Evolutionary conservation across 2,329 filamentous ascomycete genomes (phyloP), one percentile per base, ranked within the genome.

Genomic region (Monilinia fructigena): DNA sequence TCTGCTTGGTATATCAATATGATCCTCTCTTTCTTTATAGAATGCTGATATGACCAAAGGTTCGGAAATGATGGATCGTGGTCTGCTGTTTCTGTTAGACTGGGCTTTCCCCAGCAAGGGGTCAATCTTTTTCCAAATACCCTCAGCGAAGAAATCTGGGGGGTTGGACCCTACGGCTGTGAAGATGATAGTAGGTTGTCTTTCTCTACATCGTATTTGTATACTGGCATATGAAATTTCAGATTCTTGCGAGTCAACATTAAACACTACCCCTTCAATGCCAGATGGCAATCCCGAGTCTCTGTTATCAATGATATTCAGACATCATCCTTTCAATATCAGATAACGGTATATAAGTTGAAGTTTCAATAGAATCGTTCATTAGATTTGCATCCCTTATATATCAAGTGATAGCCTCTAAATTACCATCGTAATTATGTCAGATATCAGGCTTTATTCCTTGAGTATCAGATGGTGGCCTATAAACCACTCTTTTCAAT

Each of bases 101-200:
- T 84, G 26, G 87, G 86, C 61, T 79, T 77, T 10, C 83, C 85
- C 18, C 75, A 77, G 31, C 83, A 86, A 73, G 77, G 79, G 65
- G 79, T 86, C 45, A 82, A 84, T 70, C 81, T 87, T 61, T 79
- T 85, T 16, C 81, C 88, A 62, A 91, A 88, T 73, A 92, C 89
- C 7, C 82, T 84, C 16, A 81, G 88, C 53, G 90, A 90, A 47
- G 89, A 92, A 76, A 86, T 89, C 54, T 92, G 89, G 89, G 83
- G 86, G 3, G 79, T 92, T 50, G 82, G 87, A 63, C 79, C 82
- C 1, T 80, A 82, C 67, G 87, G 86, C 66, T 89, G 86, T 68
- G 71, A 75, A 11, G 66, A 68, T 62, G 74, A 75, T 56, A 69
- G 55, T 59, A 59, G 3, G 42, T n/a, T 35, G 8, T 47, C 6